These are phyloP conservation scores for Halophytophthora polymorphica DNA, from an alignment of 352 stramenopile species.

Conservation along the genomic window DNA sequence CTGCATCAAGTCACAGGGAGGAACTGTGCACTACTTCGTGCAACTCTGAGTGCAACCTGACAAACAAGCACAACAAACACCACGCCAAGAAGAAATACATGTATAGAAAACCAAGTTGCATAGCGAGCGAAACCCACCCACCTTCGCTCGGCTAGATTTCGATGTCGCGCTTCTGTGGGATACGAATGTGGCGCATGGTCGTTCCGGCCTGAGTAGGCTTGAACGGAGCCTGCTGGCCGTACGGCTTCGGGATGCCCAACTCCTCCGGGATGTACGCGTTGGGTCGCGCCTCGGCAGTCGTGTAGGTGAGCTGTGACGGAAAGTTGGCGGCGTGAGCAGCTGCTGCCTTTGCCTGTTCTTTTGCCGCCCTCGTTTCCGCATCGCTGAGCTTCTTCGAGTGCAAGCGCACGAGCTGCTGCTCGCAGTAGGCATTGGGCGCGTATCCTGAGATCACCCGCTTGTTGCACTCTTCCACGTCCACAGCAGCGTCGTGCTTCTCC, in stretches of 20 bases:
- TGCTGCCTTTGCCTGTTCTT: slow-evolving; percentile 38
- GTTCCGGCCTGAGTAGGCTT: slow-evolving; percentile 85
- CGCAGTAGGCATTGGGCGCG: slow-evolving; percentile 71
- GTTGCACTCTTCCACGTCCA: slow-evolving; percentile 64
- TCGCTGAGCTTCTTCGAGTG: slow-evolving; percentile 53
- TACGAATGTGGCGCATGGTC: slow-evolving; percentile 91
- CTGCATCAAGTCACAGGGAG: slow-evolving; percentile 3
- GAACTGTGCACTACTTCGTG: slow-evolving; percentile 1
- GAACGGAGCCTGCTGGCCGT: slow-evolving; percentile 90
- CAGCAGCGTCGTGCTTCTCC: slow-evolving; percentile 79
- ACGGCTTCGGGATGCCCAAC: slow-evolving; percentile 92
- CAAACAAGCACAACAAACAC: not conserved
- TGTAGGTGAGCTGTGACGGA: slow-evolving; percentile 74
- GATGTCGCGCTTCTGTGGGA: slow-evolving; percentile 86
- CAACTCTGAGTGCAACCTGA: not conserved
- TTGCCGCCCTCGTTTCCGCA: slow-evolving; percentile 40
- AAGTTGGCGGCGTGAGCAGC: slow-evolving; percentile 57
- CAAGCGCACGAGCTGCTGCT: slow-evolving; percentile 67
- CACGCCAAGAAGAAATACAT: not conserved
- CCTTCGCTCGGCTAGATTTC: slow-evolving; percentile 71
- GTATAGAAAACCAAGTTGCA: slow-evolving; percentile 2
- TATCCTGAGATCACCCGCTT: slow-evolving; percentile 62
- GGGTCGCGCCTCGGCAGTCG: slow-evolving; percentile 88
- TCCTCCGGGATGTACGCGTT: slow-evolving; percentile 94
- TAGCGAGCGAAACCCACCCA: not conserved